A percentile compares a stretch with the other conserved stretches of the same genome.
phyloP scores from a whole-genome alignment of 345 rosid species.

The Kernera saxatilis region DNA sequence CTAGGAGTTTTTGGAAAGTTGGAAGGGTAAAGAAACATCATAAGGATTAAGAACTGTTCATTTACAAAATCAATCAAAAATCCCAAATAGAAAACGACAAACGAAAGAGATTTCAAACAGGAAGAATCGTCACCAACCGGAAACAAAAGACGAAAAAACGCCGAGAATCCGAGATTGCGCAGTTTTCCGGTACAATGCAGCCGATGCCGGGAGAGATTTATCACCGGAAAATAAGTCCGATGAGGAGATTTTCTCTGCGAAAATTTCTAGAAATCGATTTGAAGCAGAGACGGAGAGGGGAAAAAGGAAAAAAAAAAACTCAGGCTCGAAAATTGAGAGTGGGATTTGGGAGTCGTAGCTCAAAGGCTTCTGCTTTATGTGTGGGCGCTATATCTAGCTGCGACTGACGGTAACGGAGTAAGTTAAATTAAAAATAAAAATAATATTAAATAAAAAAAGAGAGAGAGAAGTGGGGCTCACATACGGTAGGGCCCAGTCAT shows the following conservation, averaged over 20 bases:
- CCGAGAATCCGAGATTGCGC: background rate
- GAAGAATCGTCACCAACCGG: conserved; percentile 5
- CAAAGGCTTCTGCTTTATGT: conserved; percentile 33
- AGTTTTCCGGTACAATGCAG: conserved; percentile 20
- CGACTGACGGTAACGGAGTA: conserved; percentile 30
- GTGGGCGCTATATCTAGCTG: conserved; percentile 23
- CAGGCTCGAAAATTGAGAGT: conserved; percentile 24
- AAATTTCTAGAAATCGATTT: background rate
- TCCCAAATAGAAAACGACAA: conserved; percentile 26
- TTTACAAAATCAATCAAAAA: background rate
- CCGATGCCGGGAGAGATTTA: conserved; percentile 11
- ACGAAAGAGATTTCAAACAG: background rate
- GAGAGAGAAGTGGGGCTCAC: conserved; percentile 12
- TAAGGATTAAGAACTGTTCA: conserved; percentile 12
- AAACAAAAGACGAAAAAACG: background rate
- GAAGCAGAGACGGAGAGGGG: background rate
- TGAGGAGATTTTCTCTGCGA: background rate
- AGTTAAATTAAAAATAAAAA: background rate
- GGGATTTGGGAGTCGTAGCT: background rate
- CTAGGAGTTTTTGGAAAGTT: background rate
- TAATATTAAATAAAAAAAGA: background rate
- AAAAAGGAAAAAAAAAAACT: background rate
- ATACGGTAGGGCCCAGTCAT: conserved; percentile 11
- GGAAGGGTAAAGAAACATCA: background rate
- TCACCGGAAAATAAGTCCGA: conserved; percentile 4